A percentile compares a stretch with the other conserved stretches of the same genome.
Evolutionary conservation across 805 yeast genomes (phyloP).

Genomic region (Ogataea corticis): DNA sequence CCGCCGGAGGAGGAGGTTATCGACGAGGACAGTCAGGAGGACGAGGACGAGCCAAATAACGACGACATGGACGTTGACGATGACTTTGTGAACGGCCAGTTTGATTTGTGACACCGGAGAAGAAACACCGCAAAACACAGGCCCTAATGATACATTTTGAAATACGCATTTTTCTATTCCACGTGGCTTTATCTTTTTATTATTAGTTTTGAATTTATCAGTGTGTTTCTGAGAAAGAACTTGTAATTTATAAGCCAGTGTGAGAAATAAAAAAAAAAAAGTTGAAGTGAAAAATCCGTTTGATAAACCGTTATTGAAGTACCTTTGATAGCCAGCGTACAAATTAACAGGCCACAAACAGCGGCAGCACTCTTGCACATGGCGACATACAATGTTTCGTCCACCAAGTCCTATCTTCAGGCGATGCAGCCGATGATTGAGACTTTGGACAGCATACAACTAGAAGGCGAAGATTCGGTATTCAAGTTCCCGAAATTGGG

Average conservation of each 20-base stretch:
- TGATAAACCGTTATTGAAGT: too few relatives aligned
- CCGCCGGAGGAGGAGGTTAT: conserved; percentile 86
- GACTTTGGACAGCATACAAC: conserved; percentile 37
- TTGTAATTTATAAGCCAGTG: too few relatives aligned
- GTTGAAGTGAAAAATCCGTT: not conserved
- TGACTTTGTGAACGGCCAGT: conserved; percentile 86
- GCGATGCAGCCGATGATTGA: conserved; percentile 76
- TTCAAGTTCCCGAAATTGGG: conserved; percentile 31
- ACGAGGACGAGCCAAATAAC: conserved; percentile 41
- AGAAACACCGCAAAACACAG: conserved; percentile 1
- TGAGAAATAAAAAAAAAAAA: not conserved
- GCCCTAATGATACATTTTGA: conserved; percentile 6
- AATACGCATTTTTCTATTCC: conserved; percentile 4
- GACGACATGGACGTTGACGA: conserved; percentile 59
- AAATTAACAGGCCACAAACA: not conserved
- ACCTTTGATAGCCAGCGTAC: too few relatives aligned
- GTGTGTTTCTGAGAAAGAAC: too few relatives aligned
- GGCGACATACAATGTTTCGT: conserved; percentile 56
- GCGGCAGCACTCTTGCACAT: too few relatives aligned
- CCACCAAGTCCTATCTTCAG: conserved; percentile 74
- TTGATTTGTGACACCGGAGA: conserved; percentile 62
- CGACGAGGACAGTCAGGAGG: conserved; percentile 60
- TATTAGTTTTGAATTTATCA: conserved; percentile 1
- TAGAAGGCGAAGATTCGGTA: conserved; percentile 24
- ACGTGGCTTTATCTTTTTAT: not conserved